Percentiles rank a stretch among this genome's conserved stretches.
These are phyloP conservation scores for Zymoseptoria brevis DNA, from an alignment of 2,329 filamentous ascomycete genomes.

Conservation along the genomic window DNA sequence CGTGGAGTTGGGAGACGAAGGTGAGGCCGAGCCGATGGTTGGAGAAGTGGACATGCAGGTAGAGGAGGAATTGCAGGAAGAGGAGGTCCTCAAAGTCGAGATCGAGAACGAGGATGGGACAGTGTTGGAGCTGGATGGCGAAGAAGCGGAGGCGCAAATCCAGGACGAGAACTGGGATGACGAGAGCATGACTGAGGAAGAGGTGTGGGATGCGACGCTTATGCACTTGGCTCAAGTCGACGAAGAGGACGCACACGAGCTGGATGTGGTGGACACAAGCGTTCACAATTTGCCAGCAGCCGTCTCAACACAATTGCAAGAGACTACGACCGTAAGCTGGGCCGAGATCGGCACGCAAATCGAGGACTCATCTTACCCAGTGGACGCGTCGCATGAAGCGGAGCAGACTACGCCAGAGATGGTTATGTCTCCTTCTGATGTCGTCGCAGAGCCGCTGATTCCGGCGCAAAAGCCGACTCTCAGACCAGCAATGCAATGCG, in stretches of 20 bases:
- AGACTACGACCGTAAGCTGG: background rate
- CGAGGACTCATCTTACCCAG: background rate
- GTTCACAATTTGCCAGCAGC: background rate
- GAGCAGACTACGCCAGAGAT: background rate
- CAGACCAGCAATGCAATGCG: background rate
- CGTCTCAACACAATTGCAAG: background rate
- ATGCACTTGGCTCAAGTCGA: slow-evolving; percentile 13
- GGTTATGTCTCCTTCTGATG: background rate
- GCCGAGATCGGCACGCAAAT: background rate
- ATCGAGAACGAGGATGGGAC: slow-evolving; percentile 22
- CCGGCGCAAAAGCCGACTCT: background rate
- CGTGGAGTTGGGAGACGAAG: slow-evolving; percentile 18
- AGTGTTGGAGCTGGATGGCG: slow-evolving; percentile 8
- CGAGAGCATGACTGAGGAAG: slow-evolving; percentile 12
- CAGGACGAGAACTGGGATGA: slow-evolving; percentile 22
- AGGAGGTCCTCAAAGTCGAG: slow-evolving; percentile 19
- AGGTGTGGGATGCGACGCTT: slow-evolving; percentile 9
- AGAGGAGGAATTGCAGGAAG: slow-evolving; percentile 6
- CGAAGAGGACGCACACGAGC: slow-evolving; percentile 1
- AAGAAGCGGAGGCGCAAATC: slow-evolving; percentile 7
- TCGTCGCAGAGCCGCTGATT: background rate
- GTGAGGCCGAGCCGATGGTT: slow-evolving; percentile 2
- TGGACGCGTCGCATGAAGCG: background rate
- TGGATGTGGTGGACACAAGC: background rate
- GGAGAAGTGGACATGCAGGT: background rate